These are phyloP conservation scores for Paramecium primaurelia DNA, from an alignment of 73 alveolate genomes.

Conservation along the genomic window DNA sequence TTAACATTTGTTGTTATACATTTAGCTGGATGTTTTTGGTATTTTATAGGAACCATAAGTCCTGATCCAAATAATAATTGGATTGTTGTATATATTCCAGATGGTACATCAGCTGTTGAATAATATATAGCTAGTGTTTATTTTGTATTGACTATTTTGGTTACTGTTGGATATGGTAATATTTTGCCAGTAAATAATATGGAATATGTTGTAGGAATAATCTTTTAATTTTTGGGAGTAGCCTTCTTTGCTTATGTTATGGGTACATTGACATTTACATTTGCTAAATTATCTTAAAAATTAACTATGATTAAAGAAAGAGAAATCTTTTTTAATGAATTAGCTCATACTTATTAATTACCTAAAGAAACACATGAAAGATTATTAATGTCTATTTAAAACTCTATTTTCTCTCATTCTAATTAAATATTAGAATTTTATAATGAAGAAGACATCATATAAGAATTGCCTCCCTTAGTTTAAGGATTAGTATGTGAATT, in stretches of 20 bases:
- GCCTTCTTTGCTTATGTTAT: slow-evolving; percentile 28
- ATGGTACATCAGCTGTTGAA: background rate
- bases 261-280: slow-evolving; percentile 38
- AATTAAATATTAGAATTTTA: slow-evolving; percentile 21
- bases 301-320: slow-evolving; percentile 35
- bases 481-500: slow-evolving; percentile 28
- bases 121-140: slow-evolving; percentile 11
- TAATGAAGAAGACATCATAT: background rate
- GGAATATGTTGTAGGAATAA: background rate
- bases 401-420: slow-evolving; percentile 1
- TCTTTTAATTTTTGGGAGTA: slow-evolving; percentile 2
- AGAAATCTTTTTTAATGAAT: slow-evolving; percentile 35
- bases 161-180: slow-evolving; percentile 44
- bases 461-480: slow-evolving; percentile 33
- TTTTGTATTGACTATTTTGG: background rate
- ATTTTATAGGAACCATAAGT: background rate
- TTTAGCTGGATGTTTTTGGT: slow-evolving; percentile 43
- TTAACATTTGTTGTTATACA: background rate
- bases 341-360: slow-evolving; percentile 18
- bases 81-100: background rate
- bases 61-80: background rate
- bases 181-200: slow-evolving; percentile 6
- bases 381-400: background rate
- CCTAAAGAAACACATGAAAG: slow-evolving; percentile 40
- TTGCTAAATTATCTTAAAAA: slow-evolving; percentile 10